phyloP scores from a whole-genome alignment of 345 rosid species.

The Ailanthus altissimus region DNA sequence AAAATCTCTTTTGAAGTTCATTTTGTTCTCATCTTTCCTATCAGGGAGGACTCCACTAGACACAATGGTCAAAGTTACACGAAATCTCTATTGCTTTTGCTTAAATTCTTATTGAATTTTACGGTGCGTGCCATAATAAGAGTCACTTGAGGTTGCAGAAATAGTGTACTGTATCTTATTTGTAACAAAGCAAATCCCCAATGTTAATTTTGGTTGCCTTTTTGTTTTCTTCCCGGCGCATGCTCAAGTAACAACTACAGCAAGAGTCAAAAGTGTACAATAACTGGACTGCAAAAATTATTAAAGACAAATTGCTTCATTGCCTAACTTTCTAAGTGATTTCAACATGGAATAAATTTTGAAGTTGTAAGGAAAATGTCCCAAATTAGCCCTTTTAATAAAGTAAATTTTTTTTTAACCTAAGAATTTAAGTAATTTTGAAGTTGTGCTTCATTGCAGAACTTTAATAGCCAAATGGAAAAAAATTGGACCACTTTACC shows the following conservation, averaged over 20 bases:
- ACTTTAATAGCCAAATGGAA: too few relatives aligned
- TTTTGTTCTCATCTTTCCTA: constrained; percentile 14
- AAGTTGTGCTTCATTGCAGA: too few relatives aligned
- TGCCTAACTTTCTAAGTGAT: not conserved
- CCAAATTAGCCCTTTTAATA: too few relatives aligned
- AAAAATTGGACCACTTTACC: too few relatives aligned
- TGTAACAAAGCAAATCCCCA: not conserved
- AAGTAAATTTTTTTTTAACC: too few relatives aligned
- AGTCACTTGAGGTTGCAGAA: too few relatives aligned
- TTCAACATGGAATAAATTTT: not conserved
- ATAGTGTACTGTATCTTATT: too few relatives aligned
- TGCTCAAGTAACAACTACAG: not conserved
- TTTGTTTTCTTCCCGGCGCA: not conserved
- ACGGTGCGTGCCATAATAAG: too few relatives aligned
- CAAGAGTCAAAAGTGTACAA: constrained; percentile 2
- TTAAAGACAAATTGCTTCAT: not conserved
- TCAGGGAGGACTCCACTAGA: not conserved
- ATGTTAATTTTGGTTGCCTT: not conserved
- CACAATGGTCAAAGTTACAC: not conserved
- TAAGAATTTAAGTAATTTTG: too few relatives aligned
- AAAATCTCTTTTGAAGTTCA: not conserved
- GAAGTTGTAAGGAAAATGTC: not conserved
- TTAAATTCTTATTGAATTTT: too few relatives aligned
- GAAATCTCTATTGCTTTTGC: not conserved
- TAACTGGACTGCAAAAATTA: too few relatives aligned